Base-by-base conservation (phyloP, 2,329 filamentous ascomycete genomes). In the Cercospora nicotianae region DNA sequence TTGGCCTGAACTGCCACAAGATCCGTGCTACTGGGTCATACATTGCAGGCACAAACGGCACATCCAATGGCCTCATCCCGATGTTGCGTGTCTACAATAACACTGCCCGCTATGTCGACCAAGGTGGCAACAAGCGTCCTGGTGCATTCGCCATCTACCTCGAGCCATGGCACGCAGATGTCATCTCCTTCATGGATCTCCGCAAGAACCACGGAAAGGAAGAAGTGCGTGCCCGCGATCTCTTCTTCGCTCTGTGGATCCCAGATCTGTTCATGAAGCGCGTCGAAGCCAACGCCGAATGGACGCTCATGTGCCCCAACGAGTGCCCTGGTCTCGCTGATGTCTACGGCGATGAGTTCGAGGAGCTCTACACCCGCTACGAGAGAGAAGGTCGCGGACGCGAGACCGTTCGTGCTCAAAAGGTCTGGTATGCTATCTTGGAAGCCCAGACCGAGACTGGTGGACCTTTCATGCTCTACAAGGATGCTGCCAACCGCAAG, bases 81-180 rank as follows among this genome's bases (percentile, higher is more conserved):
- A 98, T 99, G 95, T 90, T 99, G 42, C 91, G 95, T 73, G 95
- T 99, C 69, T 99, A 94, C 88, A 98, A 99, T 87, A 98, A 99
- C 86, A 99, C 95, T 70, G 95, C 95, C 69, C 90, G 95, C 81
- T 99, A 99, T 78, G 95, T 99, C 70, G 95, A 99, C 78, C 95
- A 99, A 82, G 95, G 95, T 83, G 95, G 95, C 77, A 99, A 99
- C 87, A 99, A 99, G 89, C 92, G 95, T 66, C 95, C 95, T 31
- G 95, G 95, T 83, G 95, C 95, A 64, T 99, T 99, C 78, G 95
- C 95, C 78, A 97, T 99, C 82, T 99, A 99, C 83, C 88, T 99
- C 16, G 95, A 99, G 87, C 95, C 95, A 63, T 99, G 95, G 95
- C 95, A 99, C 83, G 91, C 94, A 2, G 95, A 99, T 81, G 91